Percentiles rank a stretch among this genome's conserved stretches.
Evolutionary conservation across 2,329 filamentous ascomycete species (phyloP).

Genomic region (Graphilbum sp.): DNA sequence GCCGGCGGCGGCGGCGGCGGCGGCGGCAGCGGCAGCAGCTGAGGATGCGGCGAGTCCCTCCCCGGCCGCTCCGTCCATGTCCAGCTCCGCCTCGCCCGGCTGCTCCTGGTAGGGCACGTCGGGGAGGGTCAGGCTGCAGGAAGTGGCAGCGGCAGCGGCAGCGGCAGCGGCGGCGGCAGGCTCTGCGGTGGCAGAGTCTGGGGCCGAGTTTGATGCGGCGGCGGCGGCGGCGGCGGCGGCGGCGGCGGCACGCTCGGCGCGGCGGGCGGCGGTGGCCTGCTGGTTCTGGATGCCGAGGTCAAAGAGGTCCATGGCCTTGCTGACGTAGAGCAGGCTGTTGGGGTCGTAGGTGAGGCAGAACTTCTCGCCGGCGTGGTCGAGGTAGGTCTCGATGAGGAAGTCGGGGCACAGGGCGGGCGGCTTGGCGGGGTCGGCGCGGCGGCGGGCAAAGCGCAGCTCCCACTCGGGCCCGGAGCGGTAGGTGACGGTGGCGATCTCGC

Average conservation of each 20-base stretch:
- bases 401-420: conserved; percentile 92
- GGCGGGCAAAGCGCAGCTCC: conserved; percentile 84
- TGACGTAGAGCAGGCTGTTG: conserved; percentile 89
- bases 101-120: conserved; percentile 78
- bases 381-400: conserved; percentile 93
- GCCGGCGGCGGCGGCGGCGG: background rate
- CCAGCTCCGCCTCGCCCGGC: conserved; percentile 21
- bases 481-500: conserved; percentile 94
- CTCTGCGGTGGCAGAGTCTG: too few species aligned
- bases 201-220: too few species aligned
- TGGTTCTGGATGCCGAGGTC: conserved; percentile 67
- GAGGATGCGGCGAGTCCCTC: too few species aligned
- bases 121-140: conserved; percentile 71
- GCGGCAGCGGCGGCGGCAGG: background rate
- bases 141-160: conserved; percentile 12
- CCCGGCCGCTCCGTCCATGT: background rate
- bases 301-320: conserved; percentile 98
- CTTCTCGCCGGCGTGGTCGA: conserved; percentile 96
- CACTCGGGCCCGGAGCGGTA: conserved; percentile 94
- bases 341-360: conserved; percentile 94
- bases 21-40: too few species aligned
- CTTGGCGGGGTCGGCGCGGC: conserved; percentile 69
- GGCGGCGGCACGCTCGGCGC: too few species aligned
- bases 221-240: too few species aligned
- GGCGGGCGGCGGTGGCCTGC: conserved; percentile 40